These are phyloP conservation scores for Brasenia schreberi DNA, from an alignment of 164 flowering plant species.

Conservation along the genomic window DNA sequence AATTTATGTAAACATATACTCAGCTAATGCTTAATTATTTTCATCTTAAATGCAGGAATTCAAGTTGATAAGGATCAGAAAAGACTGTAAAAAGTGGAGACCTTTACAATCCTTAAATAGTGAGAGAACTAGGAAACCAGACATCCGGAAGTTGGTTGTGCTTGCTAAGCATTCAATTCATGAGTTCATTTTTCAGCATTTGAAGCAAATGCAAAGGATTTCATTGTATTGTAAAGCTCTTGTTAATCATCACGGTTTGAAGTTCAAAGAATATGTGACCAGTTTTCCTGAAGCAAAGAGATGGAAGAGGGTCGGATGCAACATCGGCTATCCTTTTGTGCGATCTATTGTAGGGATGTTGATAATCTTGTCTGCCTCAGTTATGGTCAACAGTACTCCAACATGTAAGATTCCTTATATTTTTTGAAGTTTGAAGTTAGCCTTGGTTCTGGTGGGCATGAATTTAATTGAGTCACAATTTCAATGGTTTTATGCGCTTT, in stretches of 20 bases:
- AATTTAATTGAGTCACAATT: background rate
- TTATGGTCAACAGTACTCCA: constrained; percentile 33
- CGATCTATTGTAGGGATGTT: constrained; percentile 33
- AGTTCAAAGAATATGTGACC: constrained; percentile 11
- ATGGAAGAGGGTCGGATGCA: constrained; percentile 22
- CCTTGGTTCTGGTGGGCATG: background rate
- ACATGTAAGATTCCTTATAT: constrained; percentile 43
- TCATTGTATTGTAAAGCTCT: background rate
- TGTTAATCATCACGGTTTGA: constrained; percentile 6
- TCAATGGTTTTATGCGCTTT: background rate
- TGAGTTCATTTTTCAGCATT: background rate
- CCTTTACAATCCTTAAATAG: background rate
- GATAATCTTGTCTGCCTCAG: constrained; percentile 40
- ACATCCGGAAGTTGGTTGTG: background rate
- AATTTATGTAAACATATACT: background rate
- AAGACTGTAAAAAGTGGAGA: background rate
- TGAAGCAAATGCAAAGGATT: background rate
- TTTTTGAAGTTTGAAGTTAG: too few relatives aligned
- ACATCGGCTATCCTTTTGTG: constrained; percentile 17
- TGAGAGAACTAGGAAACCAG: background rate
- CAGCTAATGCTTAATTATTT: background rate
- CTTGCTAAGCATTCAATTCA: background rate
- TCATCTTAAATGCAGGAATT: background rate
- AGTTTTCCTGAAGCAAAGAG: constrained; percentile 14
- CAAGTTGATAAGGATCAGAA: background rate